Percentiles rank a stretch among this genome's conserved stretches.
phyloP scores from a whole-genome alignment of 257 asterid species.

The Voacanga thouarsii region DNA sequence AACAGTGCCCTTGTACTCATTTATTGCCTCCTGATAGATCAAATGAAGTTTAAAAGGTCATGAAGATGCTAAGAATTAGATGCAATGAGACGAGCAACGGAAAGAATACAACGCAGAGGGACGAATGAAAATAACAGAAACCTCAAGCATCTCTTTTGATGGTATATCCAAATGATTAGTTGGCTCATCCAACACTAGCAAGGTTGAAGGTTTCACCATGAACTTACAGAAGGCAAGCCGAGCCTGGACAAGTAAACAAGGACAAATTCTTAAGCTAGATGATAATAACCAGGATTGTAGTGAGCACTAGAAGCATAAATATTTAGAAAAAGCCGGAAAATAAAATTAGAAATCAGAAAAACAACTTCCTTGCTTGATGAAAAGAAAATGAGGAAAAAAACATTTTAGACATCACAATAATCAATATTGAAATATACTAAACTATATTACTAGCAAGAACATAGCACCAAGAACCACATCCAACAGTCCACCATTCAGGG shows the following conservation, averaged over 20 bases:
- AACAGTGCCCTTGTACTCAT: slow-evolving; percentile 89
- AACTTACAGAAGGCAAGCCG: slow-evolving; percentile 99
- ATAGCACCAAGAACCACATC: neutral
- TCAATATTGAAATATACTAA: neutral
- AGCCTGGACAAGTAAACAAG: slow-evolving; percentile 46
- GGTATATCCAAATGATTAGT: slow-evolving; percentile 97
- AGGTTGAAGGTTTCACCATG: slow-evolving; percentile 95
- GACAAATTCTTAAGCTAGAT: neutral
- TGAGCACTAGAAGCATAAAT: neutral
- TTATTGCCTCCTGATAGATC: slow-evolving; percentile 76
- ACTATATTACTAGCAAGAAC: neutral
- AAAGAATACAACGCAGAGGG: neutral
- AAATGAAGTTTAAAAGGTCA: slow-evolving; percentile 13
- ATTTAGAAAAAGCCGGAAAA: neutral
- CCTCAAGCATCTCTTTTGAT: slow-evolving; percentile 99
- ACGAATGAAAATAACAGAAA: slow-evolving; percentile 8
- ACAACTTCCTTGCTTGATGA: neutral
- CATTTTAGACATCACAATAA: neutral
- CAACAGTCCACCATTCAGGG: neutral
- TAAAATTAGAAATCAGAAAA: neutral
- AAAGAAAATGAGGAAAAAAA: neutral
- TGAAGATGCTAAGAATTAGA: slow-evolving; percentile 6
- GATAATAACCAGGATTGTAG: neutral
- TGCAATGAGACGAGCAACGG: neutral
- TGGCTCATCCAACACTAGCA: slow-evolving; percentile 93